Evolutionary conservation across 768 basidiomycete species (phyloP).

Genomic region (Phylloporus sp.): DNA sequence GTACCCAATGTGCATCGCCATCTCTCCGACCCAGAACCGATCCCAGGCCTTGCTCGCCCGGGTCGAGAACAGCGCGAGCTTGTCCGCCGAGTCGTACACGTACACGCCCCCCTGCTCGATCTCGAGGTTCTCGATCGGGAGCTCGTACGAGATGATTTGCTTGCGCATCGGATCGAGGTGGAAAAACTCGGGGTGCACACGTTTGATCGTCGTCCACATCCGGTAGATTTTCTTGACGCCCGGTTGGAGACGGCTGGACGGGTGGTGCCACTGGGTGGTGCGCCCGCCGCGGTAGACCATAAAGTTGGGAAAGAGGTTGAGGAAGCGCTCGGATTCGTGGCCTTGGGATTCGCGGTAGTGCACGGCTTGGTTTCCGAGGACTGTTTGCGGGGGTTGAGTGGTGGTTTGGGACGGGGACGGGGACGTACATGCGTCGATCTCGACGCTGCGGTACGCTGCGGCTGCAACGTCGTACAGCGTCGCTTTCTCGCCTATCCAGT

Average conservation of each 20-base stretch:
- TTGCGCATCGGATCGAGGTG: slow-evolving; percentile 1
- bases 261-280: slow-evolving; percentile 51
- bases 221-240: slow-evolving; percentile 49
- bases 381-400: not conserved
- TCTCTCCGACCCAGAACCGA: slow-evolving; percentile 59
- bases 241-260: slow-evolving; percentile 40
- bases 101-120: slow-evolving; percentile 54
- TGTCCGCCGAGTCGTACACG: slow-evolving; percentile 53
- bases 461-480: slow-evolving; percentile 59
- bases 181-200: slow-evolving; percentile 7
- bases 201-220: slow-evolving; percentile 34
- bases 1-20: slow-evolving; percentile 44
- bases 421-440: slow-evolving; percentile 57
- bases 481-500: slow-evolving; percentile 60
- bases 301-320: slow-evolving; percentile 49
- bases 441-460: slow-evolving; percentile 64
- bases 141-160: slow-evolving; percentile 46
- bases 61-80: slow-evolving; percentile 57
- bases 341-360: slow-evolving; percentile 63
- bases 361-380: slow-evolving; percentile 49
- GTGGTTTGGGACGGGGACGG: not conserved
- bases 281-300: slow-evolving; percentile 44
- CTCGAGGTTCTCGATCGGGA: slow-evolving; percentile 41
- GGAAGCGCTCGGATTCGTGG: slow-evolving; percentile 49
- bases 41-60: slow-evolving; percentile 52